A percentile compares a stretch with the other conserved stretches of the same genome.
These are phyloP conservation scores for Ustilago tritici DNA, from an alignment of 1,284 basidiomycete species.

Conservation along the genomic window DNA sequence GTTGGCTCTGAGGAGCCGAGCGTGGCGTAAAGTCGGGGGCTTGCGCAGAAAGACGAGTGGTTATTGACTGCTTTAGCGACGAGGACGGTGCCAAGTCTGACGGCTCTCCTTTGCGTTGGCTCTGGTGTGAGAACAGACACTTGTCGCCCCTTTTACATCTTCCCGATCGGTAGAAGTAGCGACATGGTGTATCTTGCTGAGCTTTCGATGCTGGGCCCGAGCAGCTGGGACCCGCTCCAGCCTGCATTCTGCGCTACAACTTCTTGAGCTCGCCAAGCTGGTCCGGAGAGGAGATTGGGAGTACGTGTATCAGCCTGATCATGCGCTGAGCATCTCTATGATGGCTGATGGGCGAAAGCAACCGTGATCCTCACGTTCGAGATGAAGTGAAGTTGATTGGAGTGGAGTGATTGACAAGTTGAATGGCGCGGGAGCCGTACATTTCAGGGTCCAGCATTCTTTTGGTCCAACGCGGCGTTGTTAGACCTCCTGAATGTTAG, in stretches of 20 bases:
- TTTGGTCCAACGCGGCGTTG: background rate
- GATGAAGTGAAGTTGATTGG: background rate
- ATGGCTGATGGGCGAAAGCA: background rate
- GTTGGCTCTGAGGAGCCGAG: background rate
- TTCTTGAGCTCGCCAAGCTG: background rate
- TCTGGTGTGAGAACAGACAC: constrained; percentile 40
- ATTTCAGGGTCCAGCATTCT: constrained; percentile 11
- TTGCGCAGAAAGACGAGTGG: constrained; percentile 13
- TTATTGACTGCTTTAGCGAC: background rate
- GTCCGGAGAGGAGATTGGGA: background rate
- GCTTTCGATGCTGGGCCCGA: background rate
- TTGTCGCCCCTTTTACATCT: constrained; percentile 32
- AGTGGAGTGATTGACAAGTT: background rate
- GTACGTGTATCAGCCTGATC: background rate
- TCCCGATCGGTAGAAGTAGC: constrained; percentile 43
- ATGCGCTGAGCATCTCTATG: background rate
- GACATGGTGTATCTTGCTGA: constrained; percentile 21
- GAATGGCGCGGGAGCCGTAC: background rate
- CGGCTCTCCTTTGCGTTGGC: background rate
- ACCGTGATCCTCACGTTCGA: background rate
- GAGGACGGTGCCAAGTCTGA: background rate
- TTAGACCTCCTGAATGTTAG: background rate
- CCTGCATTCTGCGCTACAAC: constrained; percentile 12
- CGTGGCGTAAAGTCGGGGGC: constrained; percentile 17
- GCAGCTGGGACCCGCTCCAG: constrained; percentile 11